phyloP scores from a whole-genome alignment of 345 rosid genomes.

The Sonneratia alba region DNA sequence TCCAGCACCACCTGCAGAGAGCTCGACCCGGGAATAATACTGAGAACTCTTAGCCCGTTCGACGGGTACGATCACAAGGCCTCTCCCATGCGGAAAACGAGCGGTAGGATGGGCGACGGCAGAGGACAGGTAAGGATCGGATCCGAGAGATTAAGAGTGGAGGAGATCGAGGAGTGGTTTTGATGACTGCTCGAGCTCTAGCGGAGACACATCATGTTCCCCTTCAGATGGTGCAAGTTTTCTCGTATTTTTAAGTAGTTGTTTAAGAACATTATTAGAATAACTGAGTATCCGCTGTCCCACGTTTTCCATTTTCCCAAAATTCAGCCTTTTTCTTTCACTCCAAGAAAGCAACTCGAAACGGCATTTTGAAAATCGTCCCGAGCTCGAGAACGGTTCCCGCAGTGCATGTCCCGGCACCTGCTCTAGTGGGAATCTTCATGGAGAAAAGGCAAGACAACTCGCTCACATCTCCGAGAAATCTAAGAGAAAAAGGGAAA shows the following conservation, averaged over 20 bases:
- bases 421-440: not conserved
- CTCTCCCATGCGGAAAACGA: no score
- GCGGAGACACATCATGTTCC: no score
- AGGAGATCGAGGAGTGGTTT: not conserved
- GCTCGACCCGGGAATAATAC: not conserved
- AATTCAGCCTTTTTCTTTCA: not conserved
- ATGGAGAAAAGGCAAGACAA: not conserved
- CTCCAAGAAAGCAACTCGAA: not conserved
- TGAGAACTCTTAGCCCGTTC: not conserved
- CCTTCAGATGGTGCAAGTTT: no score
- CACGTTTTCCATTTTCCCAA: not conserved
- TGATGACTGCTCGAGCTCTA: not conserved
- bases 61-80: not conserved
- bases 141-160: no score
- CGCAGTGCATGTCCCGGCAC: not conserved
- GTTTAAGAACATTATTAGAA: no score
- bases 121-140: no score
- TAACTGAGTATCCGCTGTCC: not conserved
- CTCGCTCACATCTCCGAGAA: not conserved
- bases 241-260: no score
- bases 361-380: not conserved
- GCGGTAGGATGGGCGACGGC: no score
- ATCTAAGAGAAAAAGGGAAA: not conserved
- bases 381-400: not conserved
- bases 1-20: conserved; percentile 14